Evolutionary conservation across 1,284 basidiomycete genomes (phyloP).

Genomic region (Sphagnurus paluster): DNA sequence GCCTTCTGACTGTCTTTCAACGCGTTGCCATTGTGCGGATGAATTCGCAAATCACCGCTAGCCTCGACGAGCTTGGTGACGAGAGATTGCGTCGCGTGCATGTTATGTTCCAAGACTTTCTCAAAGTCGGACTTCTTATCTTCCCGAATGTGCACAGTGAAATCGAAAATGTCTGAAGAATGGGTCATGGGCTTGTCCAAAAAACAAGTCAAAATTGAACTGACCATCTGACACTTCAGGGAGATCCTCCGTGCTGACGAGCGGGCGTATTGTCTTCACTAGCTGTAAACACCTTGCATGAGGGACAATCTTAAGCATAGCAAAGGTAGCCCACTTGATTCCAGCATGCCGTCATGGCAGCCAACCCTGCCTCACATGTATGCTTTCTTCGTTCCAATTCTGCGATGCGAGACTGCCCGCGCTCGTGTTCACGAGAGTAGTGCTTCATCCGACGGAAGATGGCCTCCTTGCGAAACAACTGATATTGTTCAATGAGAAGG

Average conservation of each 20-base stretch:
- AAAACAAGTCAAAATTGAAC: constrained; percentile 42
- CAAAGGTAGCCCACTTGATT: constrained; percentile 61
- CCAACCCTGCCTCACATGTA: constrained; percentile 76
- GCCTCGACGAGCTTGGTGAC: constrained; percentile 59
- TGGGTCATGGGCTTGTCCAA: constrained; percentile 4
- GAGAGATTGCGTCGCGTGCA: constrained; percentile 59
- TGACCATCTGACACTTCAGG: constrained; percentile 38
- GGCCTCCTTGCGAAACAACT: constrained; percentile 88
- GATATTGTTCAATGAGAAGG: constrained; percentile 19
- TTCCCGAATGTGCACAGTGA: constrained; percentile 52
- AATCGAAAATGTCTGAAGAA: constrained; percentile 48
- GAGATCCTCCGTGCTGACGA: constrained; percentile 58
- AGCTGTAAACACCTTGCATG: constrained; percentile 43
- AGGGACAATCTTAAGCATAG: constrained; percentile 5
- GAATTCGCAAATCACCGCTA: constrained; percentile 31
- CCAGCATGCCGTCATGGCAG: constrained; percentile 89
- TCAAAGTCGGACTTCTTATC: constrained; percentile 47
- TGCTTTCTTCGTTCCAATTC: constrained; percentile 75
- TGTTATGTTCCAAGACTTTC: constrained; percentile 51
- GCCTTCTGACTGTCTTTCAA: constrained; percentile 50
- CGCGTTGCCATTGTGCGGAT: constrained; percentile 28
- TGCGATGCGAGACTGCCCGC: constrained; percentile 64
- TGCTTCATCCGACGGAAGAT: constrained; percentile 91
- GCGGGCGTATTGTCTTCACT: constrained; percentile 63
- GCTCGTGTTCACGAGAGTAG: constrained; percentile 81